A percentile compares a stretch with the other conserved stretches of the same genome.
Conservation (phyloP, 169 alveolate species). For the Cryptosporidium xiaoi region DNA sequence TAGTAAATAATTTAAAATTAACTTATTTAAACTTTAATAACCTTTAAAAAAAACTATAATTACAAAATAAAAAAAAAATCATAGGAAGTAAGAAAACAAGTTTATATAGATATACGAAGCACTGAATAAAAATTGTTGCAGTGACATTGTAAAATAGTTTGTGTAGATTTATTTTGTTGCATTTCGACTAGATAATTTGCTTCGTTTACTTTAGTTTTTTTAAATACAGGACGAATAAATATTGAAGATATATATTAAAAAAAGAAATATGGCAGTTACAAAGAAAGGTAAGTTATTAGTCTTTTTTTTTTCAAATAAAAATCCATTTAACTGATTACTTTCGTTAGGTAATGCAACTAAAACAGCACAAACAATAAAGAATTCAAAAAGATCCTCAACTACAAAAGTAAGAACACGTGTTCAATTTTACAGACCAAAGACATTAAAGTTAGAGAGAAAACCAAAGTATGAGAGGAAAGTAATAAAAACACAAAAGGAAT, state of each 20-base stretch:
- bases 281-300: constrained; percentile 48
- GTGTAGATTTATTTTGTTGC: too few relatives aligned
- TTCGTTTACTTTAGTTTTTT: too few relatives aligned
- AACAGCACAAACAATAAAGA: constrained; percentile 60
- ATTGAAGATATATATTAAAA: not conserved
- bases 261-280: constrained; percentile 35
- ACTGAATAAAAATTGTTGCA: too few relatives aligned
- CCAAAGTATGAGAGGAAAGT: constrained; percentile 89
- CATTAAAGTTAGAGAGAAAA: constrained; percentile 87
- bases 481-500: constrained; percentile 83
- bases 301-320: not conserved
- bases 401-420: constrained; percentile 79
- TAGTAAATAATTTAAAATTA: too few relatives aligned
- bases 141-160: too few relatives aligned
- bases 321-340: not conserved
- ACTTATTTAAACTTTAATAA: too few relatives aligned
- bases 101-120: too few relatives aligned
- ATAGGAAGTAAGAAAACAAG: too few relatives aligned
- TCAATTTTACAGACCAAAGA: constrained; percentile 85
- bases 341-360: constrained; percentile 43
- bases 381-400: constrained; percentile 55
- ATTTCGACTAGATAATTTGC: too few relatives aligned
- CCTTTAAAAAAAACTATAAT: too few relatives aligned
- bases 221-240: too few relatives aligned
- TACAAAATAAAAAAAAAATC: too few relatives aligned